These are phyloP conservation scores for Berberis thunbergii DNA, from an alignment of 164 flowering plant genomes.

Conservation along the genomic window DNA sequence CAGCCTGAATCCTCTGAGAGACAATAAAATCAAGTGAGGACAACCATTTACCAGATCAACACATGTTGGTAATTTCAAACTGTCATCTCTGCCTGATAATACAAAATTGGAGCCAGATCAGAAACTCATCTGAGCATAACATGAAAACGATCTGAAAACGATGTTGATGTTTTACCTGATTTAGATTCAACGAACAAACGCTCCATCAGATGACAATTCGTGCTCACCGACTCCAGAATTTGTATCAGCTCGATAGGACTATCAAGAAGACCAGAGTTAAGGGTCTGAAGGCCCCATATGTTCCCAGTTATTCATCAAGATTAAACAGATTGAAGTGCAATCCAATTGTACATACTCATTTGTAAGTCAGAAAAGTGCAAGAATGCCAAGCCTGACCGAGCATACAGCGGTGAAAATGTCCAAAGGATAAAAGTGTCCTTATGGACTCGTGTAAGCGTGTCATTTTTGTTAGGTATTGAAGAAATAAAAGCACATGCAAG, in stretches of 20 bases:
- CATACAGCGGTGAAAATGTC: too few species aligned
- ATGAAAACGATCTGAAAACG: slow-evolving; percentile 2
- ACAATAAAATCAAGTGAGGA: slow-evolving; percentile 61
- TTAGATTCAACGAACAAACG: slow-evolving; percentile 75
- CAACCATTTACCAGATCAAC: slow-evolving; percentile 61
- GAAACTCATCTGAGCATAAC: not conserved
- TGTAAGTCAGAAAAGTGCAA: not conserved
- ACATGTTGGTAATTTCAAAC: slow-evolving; percentile 69
- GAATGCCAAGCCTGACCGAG: too few species aligned
- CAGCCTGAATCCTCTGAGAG: slow-evolving; percentile 83
- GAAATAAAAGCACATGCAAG: too few species aligned
- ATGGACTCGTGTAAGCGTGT: too few species aligned
- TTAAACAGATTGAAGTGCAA: not conserved
- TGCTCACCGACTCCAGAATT: slow-evolving; percentile 63
- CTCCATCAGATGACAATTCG: slow-evolving; percentile 58
- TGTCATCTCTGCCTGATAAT: slow-evolving; percentile 81
- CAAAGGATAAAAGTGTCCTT: too few species aligned
- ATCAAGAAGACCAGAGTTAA: slow-evolving; percentile 15
- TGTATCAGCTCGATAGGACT: slow-evolving; percentile 77
- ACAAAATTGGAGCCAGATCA: not conserved
- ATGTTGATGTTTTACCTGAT: slow-evolving; percentile 42
- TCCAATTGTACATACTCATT: not conserved
- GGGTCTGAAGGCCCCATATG: slow-evolving; percentile 5
- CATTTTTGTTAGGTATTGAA: too few species aligned
- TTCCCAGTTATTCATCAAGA: slow-evolving; percentile 4